A percentile compares a stretch with the other conserved stretches of the same genome.
Evolutionary conservation across 345 rosid species (phyloP).

Genomic region (Hibiscus tridactylites): DNA sequence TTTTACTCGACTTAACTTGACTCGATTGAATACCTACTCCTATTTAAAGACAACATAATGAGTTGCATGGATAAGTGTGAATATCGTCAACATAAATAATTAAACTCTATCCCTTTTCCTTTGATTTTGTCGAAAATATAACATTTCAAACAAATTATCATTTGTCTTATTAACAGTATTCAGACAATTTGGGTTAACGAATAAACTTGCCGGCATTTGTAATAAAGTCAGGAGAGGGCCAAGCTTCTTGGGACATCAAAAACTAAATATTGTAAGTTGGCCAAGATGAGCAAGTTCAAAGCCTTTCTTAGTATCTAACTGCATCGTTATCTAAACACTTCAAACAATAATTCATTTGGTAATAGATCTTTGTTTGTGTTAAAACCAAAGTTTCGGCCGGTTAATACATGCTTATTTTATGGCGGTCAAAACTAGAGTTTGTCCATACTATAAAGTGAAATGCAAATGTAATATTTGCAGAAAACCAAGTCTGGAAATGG

Average conservation of each 20-base stretch:
- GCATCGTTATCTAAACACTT: background rate
- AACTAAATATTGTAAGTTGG: too few species aligned
- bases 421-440: background rate
- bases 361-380: background rate
- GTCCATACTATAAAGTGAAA: background rate
- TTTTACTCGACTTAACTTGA: too few species aligned
- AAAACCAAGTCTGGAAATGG: background rate
- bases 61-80: background rate
- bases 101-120: background rate
- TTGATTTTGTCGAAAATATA: background rate
- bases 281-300: too few species aligned
- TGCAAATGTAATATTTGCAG: background rate
- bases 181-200: background rate
- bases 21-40: background rate
- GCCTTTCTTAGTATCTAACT: background rate
- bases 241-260: background rate
- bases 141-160: background rate
- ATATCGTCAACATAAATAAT: background rate
- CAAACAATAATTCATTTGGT: background rate
- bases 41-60: background rate
- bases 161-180: background rate
- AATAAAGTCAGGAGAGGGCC: background rate
- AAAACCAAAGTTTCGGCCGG: background rate
- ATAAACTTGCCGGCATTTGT: background rate
- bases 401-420: background rate